These are phyloP conservation scores for Sistotremastrum suecicum DNA, from an alignment of 768 basidiomycete species.

Conservation along the genomic window DNA sequence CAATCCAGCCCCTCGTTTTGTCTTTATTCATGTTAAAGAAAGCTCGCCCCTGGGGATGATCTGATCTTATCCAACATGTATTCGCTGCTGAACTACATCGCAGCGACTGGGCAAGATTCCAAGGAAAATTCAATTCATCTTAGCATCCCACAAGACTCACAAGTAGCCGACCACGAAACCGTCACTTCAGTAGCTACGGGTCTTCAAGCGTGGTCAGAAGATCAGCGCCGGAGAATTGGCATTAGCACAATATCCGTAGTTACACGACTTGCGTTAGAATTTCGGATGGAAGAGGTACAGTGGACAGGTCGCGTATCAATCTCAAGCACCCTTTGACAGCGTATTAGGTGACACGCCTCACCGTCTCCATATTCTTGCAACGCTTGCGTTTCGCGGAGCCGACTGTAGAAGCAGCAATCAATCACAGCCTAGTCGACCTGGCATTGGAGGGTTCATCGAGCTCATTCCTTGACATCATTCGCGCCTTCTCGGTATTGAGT, in stretches of 20 bases:
- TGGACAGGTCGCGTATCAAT: neutral
- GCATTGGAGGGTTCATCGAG: conserved; percentile 65
- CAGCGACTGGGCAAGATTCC: conserved; percentile 42
- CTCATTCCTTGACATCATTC: conserved; percentile 72
- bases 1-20: neutral
- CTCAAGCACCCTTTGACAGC: neutral
- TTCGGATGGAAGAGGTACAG: conserved; percentile 64
- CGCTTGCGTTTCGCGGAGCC: conserved; percentile 75
- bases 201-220: conserved; percentile 57
- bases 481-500: conserved; percentile 73
- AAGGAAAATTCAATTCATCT: conserved; percentile 54
- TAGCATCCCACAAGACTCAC: conserved; percentile 21
- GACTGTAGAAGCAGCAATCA: conserved; percentile 80
- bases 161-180: conserved; percentile 32
- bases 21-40: conserved; percentile 4
- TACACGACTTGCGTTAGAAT: conserved; percentile 76
- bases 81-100: conserved; percentile 85
- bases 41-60: conserved; percentile 81
- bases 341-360: conserved; percentile 63
- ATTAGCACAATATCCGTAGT: conserved; percentile 90
- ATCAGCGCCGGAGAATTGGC: conserved; percentile 71
- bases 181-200: conserved; percentile 49
- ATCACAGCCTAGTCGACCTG: conserved; percentile 82
- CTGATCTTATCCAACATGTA: conserved; percentile 93
- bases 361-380: conserved; percentile 87